Evolutionary conservation across 768 basidiomycete genomes (phyloP).

Genomic region (Cyathus striatus): DNA sequence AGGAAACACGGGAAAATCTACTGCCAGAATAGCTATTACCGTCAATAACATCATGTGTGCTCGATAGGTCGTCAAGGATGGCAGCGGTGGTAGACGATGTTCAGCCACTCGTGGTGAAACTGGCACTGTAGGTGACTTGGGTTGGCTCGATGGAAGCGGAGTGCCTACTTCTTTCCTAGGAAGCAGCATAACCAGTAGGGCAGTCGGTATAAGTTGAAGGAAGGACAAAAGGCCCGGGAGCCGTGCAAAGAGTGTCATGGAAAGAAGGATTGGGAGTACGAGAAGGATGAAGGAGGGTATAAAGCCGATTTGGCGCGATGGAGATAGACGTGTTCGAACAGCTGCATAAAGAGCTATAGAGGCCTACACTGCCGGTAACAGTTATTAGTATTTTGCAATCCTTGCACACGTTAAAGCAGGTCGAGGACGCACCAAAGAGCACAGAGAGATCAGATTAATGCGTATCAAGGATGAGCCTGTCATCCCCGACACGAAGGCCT

Average conservation of each 20-base stretch:
- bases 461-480: slow-evolving; percentile 65
- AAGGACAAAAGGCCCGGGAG: slow-evolving; percentile 47
- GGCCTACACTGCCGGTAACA: slow-evolving; percentile 42
- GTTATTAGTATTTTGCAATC: too few species aligned
- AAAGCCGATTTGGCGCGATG: slow-evolving; percentile 30
- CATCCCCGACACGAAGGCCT: slow-evolving; percentile 74
- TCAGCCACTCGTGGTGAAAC: slow-evolving; percentile 1
- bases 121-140: slow-evolving; percentile 13
- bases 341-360: slow-evolving; percentile 70
- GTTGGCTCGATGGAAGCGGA: slow-evolving; percentile 45
- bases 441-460: slow-evolving; percentile 60
- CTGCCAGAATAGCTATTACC: slow-evolving; percentile 84
- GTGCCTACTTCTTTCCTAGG: slow-evolving; percentile 36
- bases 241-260: slow-evolving; percentile 71
- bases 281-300: slow-evolving; percentile 58
- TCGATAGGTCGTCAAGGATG: slow-evolving; percentile 82
- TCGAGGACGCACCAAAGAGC: slow-evolving; percentile 22
- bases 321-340: slow-evolving; percentile 42
- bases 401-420: not conserved
- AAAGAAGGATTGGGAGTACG: slow-evolving; percentile 73
- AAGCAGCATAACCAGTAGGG: slow-evolving; percentile 38
- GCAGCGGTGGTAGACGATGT: slow-evolving; percentile 40
- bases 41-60: slow-evolving; percentile 97
- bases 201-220: slow-evolving; percentile 40
- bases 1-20: slow-evolving; percentile 93